phyloP scores from a whole-genome alignment of 2,329 filamentous ascomycete species.

The Hypoxylon sp. region DNA sequence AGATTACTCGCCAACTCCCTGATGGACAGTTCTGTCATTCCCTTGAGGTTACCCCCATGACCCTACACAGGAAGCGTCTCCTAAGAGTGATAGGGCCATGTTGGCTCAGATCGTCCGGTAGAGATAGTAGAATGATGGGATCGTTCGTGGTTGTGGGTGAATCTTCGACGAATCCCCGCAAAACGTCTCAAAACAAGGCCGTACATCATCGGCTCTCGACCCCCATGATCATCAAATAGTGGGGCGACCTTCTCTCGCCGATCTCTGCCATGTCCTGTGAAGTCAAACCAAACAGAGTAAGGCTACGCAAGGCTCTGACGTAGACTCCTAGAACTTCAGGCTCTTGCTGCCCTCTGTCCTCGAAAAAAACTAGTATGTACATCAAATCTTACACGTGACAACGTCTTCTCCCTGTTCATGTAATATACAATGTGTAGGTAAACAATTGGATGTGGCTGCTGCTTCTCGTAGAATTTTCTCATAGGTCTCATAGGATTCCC shows the following conservation, averaged over 20 bases:
- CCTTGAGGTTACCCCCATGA: background rate
- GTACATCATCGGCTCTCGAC: background rate
- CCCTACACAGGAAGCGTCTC: background rate
- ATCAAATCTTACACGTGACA: slow-evolving; percentile 45
- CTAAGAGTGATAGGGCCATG: background rate
- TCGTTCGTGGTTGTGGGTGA: background rate
- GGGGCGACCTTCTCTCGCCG: background rate
- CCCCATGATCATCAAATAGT: slow-evolving; percentile 1
- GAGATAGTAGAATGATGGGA: background rate
- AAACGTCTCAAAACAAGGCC: slow-evolving; percentile 9
- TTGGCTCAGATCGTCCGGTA: background rate
- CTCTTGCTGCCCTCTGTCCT: slow-evolving; percentile 14
- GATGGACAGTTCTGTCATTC: background rate
- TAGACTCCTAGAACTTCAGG: background rate
- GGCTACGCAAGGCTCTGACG: background rate
- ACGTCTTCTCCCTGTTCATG: slow-evolving; percentile 20
- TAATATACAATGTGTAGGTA: slow-evolving; percentile 42
- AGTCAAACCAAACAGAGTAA: background rate
- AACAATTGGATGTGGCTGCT: background rate
- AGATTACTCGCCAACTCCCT: background rate
- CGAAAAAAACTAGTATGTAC: slow-evolving; percentile 44
- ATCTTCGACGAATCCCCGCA: slow-evolving; percentile 7
- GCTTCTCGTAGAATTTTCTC: background rate
- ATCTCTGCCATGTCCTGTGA: slow-evolving; percentile 1
- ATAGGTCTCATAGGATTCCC: slow-evolving; percentile 18